Percentiles rank a stretch among this genome's conserved stretches.
Conservation (phyloP, 148 eudicot genomes). For the Cornus suecica region DNA sequence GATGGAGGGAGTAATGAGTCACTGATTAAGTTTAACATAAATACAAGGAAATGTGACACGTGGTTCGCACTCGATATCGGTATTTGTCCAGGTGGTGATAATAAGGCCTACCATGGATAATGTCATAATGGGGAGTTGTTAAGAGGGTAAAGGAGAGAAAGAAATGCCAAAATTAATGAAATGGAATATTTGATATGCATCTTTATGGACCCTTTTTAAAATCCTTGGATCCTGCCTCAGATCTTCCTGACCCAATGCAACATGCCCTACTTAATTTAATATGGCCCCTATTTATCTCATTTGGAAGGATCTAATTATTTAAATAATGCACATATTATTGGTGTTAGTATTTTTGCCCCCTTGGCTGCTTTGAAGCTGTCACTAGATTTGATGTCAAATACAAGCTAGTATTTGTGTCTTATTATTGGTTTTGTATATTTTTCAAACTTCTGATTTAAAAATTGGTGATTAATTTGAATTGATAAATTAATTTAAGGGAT, state of each 20-base stretch:
- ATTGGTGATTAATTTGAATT: too few species aligned
- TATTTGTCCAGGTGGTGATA: too few species aligned
- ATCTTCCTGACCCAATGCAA: constrained; percentile 35
- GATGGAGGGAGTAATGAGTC: too few species aligned
- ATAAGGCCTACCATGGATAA: too few species aligned
- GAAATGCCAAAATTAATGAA: constrained; percentile 25
- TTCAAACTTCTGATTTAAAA: not conserved
- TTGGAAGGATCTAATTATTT: constrained; percentile 23
- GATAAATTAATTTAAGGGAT: too few species aligned
- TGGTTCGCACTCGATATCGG: too few species aligned
- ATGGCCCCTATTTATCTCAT: constrained; percentile 16
- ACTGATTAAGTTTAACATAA: not conserved
- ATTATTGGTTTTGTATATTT: not conserved
- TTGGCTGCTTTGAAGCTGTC: constrained; percentile 18
- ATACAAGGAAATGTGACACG: constrained; percentile 1
- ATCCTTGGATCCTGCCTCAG: constrained; percentile 37
- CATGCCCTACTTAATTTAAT: constrained; percentile 24
- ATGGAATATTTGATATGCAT: constrained; percentile 34
- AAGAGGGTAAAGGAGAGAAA: constrained; percentile 4
- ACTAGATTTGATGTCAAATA: constrained; percentile 16
- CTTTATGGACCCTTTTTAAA: constrained; percentile 17
- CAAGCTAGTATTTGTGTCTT: constrained; percentile 11
- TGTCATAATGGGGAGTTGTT: constrained; percentile 25
- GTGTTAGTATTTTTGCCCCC: not conserved
- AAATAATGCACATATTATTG: constrained; percentile 1